Base-by-base conservation (phyloP, 805 yeast genomes). In the Pichia eremophila region DNA sequence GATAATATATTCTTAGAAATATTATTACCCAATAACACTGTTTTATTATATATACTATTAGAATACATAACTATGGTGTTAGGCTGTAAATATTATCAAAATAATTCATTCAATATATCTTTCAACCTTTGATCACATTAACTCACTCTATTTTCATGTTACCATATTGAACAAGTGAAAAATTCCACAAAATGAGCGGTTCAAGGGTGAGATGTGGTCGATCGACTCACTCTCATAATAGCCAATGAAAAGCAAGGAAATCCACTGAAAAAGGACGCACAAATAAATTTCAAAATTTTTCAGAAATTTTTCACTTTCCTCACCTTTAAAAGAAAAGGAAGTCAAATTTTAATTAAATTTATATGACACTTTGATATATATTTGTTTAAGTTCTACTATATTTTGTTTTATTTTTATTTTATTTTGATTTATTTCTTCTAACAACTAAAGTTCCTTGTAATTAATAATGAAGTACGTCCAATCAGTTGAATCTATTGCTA, bases 391-490 rank as follows among this genome's bases (percentile, higher is more conserved):
- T n/a, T n/a, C n/a, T n/a, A n/a, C n/a, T n/a, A n/a, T n/a, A n/a
- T n/a, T n/a, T n/a, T n/a, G n/a, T n/a, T n/a, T n/a, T n/a, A n/a
- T n/a, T n/a, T n/a, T n/a, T n/a, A n/a, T n/a, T n/a, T n/a, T n/a
- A n/a, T n/a, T n/a, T n/a, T n/a, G n/a, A n/a, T 17, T 8, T 27
- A 10, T 39, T 43, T 11, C 7, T 27, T 43, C 8, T 5, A 11
- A n/a, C 22, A 25, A 28, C 36, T n/a, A 40, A 15, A 27, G 19
- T 15, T 19, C 36, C 17, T 18, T 22, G 6, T 22, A 22, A 22
- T 22, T 17, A 42, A 52, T 43, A 64, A 78, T 78, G 83, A 78
- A 76, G 73, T 78, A 75, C 81, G 65, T 78, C 57, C 79, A 76
- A 66, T 75, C 83, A 52, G 77, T 74, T 61, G 81, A 78, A 68